These are phyloP conservation scores for Penicillium dipodomyicola DNA, from an alignment of 495 filamentous ascomycete species.

Conservation along the genomic window DNA sequence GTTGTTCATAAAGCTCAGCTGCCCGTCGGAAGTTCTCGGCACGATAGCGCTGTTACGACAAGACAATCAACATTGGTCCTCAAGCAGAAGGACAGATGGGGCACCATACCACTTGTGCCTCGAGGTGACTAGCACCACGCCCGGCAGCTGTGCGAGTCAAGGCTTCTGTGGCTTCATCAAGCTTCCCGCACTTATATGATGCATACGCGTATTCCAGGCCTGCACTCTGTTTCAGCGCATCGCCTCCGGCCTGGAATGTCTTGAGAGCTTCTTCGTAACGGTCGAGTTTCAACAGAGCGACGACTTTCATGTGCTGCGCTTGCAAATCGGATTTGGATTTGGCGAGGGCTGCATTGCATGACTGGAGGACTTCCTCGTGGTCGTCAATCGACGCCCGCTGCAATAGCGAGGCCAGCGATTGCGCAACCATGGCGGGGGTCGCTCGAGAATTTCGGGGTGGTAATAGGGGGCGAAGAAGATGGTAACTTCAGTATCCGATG, in stretches of 20 bases:
- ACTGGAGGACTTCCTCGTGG: slow-evolving; percentile 67
- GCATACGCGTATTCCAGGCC: slow-evolving; percentile 84
- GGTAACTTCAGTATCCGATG: background rate
- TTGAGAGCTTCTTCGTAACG: slow-evolving; percentile 86
- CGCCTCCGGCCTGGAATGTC: slow-evolving; percentile 68
- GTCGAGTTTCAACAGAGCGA: slow-evolving; percentile 90
- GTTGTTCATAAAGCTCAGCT: slow-evolving; percentile 62
- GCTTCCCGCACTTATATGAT: slow-evolving; percentile 78
- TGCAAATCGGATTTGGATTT: slow-evolving; percentile 60
- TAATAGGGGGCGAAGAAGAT: background rate
- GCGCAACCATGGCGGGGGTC: slow-evolving; percentile 41
- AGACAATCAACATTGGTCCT: slow-evolving; percentile 3
- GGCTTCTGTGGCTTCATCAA: slow-evolving; percentile 65
- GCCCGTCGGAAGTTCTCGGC: slow-evolving; percentile 76
- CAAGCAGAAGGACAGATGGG: slow-evolving; percentile 1
- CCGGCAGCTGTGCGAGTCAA: slow-evolving; percentile 47
- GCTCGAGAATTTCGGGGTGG: background rate
- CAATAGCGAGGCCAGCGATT: slow-evolving; percentile 56
- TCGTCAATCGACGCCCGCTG: slow-evolving; percentile 64
- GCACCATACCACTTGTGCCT: slow-evolving; percentile 75
- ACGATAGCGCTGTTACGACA: slow-evolving; percentile 63
- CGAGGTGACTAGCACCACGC: slow-evolving; percentile 76
- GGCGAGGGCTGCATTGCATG: slow-evolving; percentile 67
- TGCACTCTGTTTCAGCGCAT: slow-evolving; percentile 63
- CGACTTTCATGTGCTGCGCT: slow-evolving; percentile 73